Evolutionary conservation across 495 filamentous ascomycete genomes (phyloP), one percentile per base, ranked within the genome.

Genomic region (Hypoxylon crocopeplum): DNA sequence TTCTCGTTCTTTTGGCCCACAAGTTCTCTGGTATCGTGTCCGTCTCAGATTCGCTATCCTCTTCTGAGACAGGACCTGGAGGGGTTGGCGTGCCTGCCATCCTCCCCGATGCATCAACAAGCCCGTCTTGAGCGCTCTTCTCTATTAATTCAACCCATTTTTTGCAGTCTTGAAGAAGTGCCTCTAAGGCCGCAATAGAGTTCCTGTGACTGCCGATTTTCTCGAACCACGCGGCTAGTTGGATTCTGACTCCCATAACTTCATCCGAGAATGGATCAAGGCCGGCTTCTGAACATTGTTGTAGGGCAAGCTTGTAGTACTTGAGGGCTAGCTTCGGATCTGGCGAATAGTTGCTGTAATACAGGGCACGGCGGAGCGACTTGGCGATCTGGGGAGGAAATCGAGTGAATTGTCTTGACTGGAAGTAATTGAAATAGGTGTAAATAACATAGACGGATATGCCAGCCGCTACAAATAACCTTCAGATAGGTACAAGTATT

Each of bases 241-340:
- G 86, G 24, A 97, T 83, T 75, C 90, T 94, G 15, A 99, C 83
- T 0, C 94, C 94, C 40, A 97, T 76, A 11, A 97, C 84, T 65
- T 97, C 94, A 54, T 96, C 89, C 2, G 88, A 90, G 63, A 91
- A 94, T 2, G 89, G 89, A 70, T 97, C 90, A 76, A 99, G 85
- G 0, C 84, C 83, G 34, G 87, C 60, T 66, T 93, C 85, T 15
- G 82, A 71, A 29, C 89, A 90, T 12, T 85, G 77, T 55, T 80
- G 75, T 34, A 98, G 71, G 2, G 93, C 94, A 40, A 86, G 78
- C 37, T 83, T 84, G 71, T 96, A 98, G 72, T 91, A 88, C 48
- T 88, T 87, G 32, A 95, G 73, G 1, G 94, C 92, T 41, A 84
- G 78, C 40, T 83, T 74, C n/a, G 88, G 84, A 34, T 94, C 84